Evolutionary conservation across 371 early-diverging fungal genomes (phyloP).

Genomic region (Funneliformis caledonium): DNA sequence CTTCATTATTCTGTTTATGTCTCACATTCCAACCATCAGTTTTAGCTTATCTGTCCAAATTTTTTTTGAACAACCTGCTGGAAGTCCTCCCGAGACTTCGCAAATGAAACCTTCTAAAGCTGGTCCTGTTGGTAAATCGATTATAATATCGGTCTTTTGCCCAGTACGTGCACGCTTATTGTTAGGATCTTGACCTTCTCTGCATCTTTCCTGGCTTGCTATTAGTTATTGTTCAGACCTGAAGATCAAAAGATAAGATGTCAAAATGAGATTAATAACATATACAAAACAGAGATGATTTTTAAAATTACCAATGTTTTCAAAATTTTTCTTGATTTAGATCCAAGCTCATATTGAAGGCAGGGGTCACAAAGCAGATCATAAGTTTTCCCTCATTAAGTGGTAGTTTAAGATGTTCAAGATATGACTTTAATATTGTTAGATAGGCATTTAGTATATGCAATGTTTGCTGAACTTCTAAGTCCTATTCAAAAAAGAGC

Average conservation of each 20-base stretch:
- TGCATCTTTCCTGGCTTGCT: slow-evolving; percentile 31
- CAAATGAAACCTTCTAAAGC: slow-evolving; percentile 26
- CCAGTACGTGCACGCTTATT: not conserved
- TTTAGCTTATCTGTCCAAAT: slow-evolving; percentile 29
- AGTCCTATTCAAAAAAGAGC: not conserved
- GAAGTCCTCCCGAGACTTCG: slow-evolving; percentile 29
- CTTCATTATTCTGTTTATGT: slow-evolving; percentile 10
- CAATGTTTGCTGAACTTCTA: not conserved
- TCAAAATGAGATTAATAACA: slow-evolving; percentile 21
- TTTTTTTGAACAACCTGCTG: slow-evolving; percentile 30
- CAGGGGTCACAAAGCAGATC: not conserved
- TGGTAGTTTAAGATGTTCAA: slow-evolving; percentile 15
- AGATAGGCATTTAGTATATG: slow-evolving; percentile 18
- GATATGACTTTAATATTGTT: slow-evolving; percentile 23
- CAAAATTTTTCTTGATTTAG: slow-evolving; percentile 27
- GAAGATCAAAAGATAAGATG: not conserved
- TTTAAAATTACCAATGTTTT: slow-evolving; percentile 33
- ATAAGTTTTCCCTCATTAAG: slow-evolving; percentile 25
- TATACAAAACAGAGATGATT: not conserved
- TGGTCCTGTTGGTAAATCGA: slow-evolving; percentile 18
- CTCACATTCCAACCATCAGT: slow-evolving; percentile 17
- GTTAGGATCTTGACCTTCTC: slow-evolving; percentile 23
- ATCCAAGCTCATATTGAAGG: slow-evolving; percentile 27
- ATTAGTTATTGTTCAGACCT: slow-evolving; percentile 29
- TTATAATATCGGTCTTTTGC: slow-evolving; percentile 20